Conservation (phyloP, 495 filamentous ascomycete species). For the Penicillium cataractarum region DNA sequence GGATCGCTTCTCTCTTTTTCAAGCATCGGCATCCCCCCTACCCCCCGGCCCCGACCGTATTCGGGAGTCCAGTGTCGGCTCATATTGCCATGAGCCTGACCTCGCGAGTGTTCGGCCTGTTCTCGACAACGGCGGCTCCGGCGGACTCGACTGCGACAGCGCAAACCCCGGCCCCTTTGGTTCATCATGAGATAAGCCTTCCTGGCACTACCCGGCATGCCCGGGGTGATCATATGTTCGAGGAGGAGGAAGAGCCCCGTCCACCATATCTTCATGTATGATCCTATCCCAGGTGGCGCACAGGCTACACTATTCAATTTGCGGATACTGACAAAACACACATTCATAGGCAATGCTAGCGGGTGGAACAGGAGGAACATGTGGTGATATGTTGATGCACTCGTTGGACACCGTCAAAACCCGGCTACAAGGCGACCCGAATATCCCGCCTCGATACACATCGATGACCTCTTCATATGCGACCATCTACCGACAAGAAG, state of each 20-base stretch:
- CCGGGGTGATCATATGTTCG: conserved; percentile 19
- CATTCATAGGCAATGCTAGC: conserved; percentile 82
- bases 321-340: conserved; percentile 10
- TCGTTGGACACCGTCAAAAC: conserved; percentile 99
- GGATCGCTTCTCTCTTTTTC: conserved; percentile 21
- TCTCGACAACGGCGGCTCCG: conserved; percentile 42
- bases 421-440: conserved; percentile 94
- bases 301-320: not conserved
- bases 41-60: conserved; percentile 36
- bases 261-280: conserved; percentile 70
- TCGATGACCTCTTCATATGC: conserved; percentile 86
- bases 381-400: conserved; percentile 98
- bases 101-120: conserved; percentile 49
- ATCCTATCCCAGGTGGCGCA: conserved; percentile 9
- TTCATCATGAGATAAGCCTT: conserved; percentile 11
- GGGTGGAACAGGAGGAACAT: conserved; percentile 86
- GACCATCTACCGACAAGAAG: conserved; percentile 92
- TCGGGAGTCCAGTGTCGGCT: conserved; percentile 35
- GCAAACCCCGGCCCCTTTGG: not conserved
- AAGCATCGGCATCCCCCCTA: conserved; percentile 18
- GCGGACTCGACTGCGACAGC: conserved; percentile 25
- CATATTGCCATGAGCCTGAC: conserved; percentile 52
- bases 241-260: conserved; percentile 55
- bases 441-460: conserved; percentile 87
- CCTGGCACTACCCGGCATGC: conserved; percentile 16